phyloP scores from a whole-genome alignment of 305 asterid genomes.

The Rubia tinctorum region DNA sequence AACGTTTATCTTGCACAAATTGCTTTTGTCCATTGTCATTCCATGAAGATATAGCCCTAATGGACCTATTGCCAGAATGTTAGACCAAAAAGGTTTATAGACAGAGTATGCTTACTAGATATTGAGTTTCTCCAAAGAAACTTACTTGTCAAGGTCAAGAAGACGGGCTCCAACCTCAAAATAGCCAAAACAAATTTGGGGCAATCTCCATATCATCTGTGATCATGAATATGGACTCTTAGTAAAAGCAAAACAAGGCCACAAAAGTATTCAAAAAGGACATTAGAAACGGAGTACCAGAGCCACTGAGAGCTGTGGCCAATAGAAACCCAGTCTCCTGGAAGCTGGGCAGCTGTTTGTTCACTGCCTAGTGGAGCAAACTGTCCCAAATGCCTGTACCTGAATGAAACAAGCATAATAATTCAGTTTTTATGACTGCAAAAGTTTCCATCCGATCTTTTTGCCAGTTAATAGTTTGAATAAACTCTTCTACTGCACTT shows the following conservation, averaged over 20 bases:
- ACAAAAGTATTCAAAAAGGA: constrained; percentile 22
- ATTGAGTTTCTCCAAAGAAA: constrained; percentile 17
- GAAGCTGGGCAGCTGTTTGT: constrained; percentile 96
- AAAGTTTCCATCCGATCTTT: background rate
- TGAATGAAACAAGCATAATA: constrained; percentile 26
- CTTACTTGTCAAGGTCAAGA: constrained; percentile 93
- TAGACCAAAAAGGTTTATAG: background rate
- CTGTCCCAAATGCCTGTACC: constrained; percentile 97
- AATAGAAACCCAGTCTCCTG: constrained; percentile 98
- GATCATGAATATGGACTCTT: constrained; percentile 20
- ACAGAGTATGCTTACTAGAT: background rate
- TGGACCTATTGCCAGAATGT: constrained; percentile 45
- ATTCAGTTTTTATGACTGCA: background rate
- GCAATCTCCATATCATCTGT: constrained; percentile 99
- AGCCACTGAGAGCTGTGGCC: constrained; percentile 96
- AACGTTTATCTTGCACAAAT: constrained; percentile 91
- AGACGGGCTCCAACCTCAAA: constrained; percentile 95
- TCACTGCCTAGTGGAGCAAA: constrained; percentile 98
- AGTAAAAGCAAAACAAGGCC: constrained; percentile 25
- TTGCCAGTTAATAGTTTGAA: background rate
- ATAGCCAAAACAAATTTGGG: constrained; percentile 86
- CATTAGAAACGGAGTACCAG: constrained; percentile 96
- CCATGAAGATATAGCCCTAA: constrained; percentile 98
- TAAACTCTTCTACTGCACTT: background rate
- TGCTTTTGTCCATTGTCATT: constrained; percentile 97